These are phyloP conservation scores for Paracoccidioides lutzii DNA, from an alignment of 2,329 filamentous ascomycete genomes.

Conservation along the genomic window DNA sequence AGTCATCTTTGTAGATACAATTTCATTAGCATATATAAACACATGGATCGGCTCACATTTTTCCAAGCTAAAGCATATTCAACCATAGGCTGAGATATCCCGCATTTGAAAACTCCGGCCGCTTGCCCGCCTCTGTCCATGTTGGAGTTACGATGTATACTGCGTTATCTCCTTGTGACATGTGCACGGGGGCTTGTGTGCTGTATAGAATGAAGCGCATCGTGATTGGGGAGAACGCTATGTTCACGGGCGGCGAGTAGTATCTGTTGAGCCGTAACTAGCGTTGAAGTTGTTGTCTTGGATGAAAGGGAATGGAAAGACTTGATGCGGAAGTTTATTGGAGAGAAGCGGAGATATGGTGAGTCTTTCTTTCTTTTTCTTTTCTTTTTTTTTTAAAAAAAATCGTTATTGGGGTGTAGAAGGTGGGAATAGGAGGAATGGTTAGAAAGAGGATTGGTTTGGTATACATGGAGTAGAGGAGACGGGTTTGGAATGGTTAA, in stretches of 20 bases:
- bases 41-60: too few species aligned
- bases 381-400: slow-evolving; percentile 29
- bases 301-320: slow-evolving; percentile 52
- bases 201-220: slow-evolving; percentile 63
- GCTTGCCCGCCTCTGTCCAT: slow-evolving; percentile 56
- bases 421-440: not conserved
- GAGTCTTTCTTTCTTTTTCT: slow-evolving; percentile 16
- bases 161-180: slow-evolving; percentile 65
- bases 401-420: slow-evolving; percentile 44
- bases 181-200: slow-evolving; percentile 68
- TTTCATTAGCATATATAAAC: too few species aligned
- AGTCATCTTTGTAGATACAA: not conserved
- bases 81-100: slow-evolving; percentile 52
- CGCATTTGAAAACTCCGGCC: slow-evolving; percentile 62
- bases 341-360: slow-evolving; percentile 60
- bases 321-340: slow-evolving; percentile 60
- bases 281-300: slow-evolving; percentile 61
- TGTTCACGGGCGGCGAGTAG: slow-evolving; percentile 59
- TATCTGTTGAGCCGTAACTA: slow-evolving; percentile 53
- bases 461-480: not conserved
- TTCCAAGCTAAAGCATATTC: not conserved
- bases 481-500: not conserved
- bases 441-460: not conserved
- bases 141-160: slow-evolving; percentile 70
- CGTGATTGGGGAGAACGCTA: slow-evolving; percentile 66